These are phyloP conservation scores for Vanrija humicola DNA, from an alignment of 1,284 basidiomycete species.

Conservation along the genomic window DNA sequence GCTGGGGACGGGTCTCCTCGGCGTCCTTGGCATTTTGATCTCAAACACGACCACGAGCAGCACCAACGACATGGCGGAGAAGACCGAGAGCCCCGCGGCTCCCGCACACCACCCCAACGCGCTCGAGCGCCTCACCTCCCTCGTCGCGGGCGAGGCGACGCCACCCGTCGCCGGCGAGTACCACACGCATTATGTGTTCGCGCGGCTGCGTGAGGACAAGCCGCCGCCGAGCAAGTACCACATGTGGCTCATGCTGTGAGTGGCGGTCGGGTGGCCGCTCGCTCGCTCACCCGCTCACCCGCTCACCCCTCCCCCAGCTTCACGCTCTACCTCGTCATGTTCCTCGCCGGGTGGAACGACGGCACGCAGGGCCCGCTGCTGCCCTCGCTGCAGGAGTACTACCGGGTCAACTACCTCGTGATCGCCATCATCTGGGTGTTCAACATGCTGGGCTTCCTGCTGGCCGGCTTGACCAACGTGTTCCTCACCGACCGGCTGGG, in stretches of 20 bases:
- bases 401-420: slow-evolving; percentile 45
- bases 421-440: slow-evolving; percentile 59
- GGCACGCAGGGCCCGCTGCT: slow-evolving; percentile 60
- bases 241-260: slow-evolving; percentile 32
- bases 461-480: slow-evolving; percentile 54
- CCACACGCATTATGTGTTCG: slow-evolving; percentile 20
- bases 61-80: slow-evolving; percentile 46
- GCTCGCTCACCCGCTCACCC: slow-evolving; percentile 1
- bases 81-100: slow-evolving; percentile 52
- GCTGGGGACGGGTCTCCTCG: too few relatives aligned
- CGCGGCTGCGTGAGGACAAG: slow-evolving; percentile 21
- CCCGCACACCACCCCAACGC: background rate
- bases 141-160: background rate
- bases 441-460: slow-evolving; percentile 56
- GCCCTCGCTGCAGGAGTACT: slow-evolving; percentile 57
- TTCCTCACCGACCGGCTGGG: slow-evolving; percentile 56
- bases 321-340: slow-evolving; percentile 38
- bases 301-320: slow-evolving; percentile 4
- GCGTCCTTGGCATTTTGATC: too few relatives aligned
- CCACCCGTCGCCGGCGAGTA: background rate
- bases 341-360: slow-evolving; percentile 61
- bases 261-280: background rate
- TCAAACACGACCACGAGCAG: too few relatives aligned
- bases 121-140: slow-evolving; percentile 1
- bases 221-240: slow-evolving; percentile 20